Base-by-base conservation (phyloP, 2,329 filamentous ascomycete genomes). In the Xylariaceae sp. region DNA sequence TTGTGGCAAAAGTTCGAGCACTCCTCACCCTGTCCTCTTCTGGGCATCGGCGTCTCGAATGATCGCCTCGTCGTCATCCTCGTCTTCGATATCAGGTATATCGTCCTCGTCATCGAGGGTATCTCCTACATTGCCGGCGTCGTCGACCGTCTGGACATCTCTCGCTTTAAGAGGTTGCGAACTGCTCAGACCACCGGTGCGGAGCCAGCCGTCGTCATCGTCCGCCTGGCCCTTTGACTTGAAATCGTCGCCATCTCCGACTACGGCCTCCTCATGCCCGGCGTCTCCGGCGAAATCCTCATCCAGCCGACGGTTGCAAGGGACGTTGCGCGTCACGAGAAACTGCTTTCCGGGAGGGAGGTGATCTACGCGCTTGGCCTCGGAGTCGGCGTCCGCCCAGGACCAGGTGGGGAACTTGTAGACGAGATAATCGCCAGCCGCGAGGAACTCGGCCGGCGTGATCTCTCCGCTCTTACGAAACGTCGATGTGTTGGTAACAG, bases 381-480 rank as follows among this genome's bases (percentile, higher is more conserved):
- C 77, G n/a, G 81, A 79, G 39, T 90, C 85, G 51, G 90, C 89
- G 55, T 92, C 87, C 50, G 85, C 81, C 92, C 92, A 98, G 34
- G 87, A 85, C 92, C 92, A 98, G 42, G 90, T 94, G 7, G 90
- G 92, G 67, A 98, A 98, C 71, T 96, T 97, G 80, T 94, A 95
- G 58, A 95, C 89, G 26, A 98, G 81, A 63, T 97, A 98, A 69
- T 98, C 92, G 54, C 92, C 92, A 3, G 92, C 92, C 3, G 85
- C 83, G 35, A 96, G 74, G 64, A 98, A 98, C 73, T 98, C 92
- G 59, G 96, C 90, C 13, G 90, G 90, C 0, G 90, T 97, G 66
- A 98, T 92, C 69, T 97, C 86, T 50, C 92, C 92, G 4, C 89
- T 95, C 55, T 79, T 76, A 54, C 90, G 86, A 67, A 98, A 98